Evolutionary conservation across 2,329 filamentous ascomycete species (phyloP).

Genomic region (Alternaria triticimaculans): DNA sequence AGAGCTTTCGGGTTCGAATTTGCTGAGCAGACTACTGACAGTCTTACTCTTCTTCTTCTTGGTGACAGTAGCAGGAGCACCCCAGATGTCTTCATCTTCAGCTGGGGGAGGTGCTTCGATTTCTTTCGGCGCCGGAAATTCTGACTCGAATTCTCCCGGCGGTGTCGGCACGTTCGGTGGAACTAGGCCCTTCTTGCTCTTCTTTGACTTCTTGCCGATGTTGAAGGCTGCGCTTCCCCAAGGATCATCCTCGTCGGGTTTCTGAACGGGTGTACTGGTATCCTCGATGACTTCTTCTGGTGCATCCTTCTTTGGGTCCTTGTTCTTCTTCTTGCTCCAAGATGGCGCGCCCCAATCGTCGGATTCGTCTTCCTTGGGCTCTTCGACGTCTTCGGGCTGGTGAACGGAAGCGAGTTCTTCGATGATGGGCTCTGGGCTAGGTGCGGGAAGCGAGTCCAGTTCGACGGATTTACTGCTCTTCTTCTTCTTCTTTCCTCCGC

Average conservation of each 20-base stretch:
- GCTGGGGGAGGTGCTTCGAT: constrained; percentile 52
- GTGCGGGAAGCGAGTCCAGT: constrained; percentile 40
- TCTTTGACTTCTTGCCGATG: constrained; percentile 62
- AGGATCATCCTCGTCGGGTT: constrained; percentile 53
- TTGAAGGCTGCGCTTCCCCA: constrained; percentile 48
- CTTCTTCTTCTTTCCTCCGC: constrained; percentile 56
- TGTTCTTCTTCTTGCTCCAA: constrained; percentile 58
- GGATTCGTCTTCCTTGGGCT: constrained; percentile 58
- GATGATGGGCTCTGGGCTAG: constrained; percentile 34
- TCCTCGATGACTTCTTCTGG: constrained; percentile 51
- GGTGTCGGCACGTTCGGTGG: constrained; percentile 57
- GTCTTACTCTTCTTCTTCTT: constrained; percentile 45
- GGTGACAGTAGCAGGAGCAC: constrained; percentile 24
- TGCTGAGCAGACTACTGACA: constrained; percentile 37
- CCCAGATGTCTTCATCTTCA: constrained; percentile 47
- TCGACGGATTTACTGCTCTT: constrained; percentile 48
- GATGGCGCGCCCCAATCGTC: constrained; percentile 66
- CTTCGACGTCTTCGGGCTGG: constrained; percentile 58
- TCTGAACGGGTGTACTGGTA: constrained; percentile 49
- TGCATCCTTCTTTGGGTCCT: constrained; percentile 48
- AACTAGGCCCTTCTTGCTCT: constrained; percentile 61
- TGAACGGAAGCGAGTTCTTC: constrained; percentile 43
- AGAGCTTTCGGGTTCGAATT: constrained; percentile 38
- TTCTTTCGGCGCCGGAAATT: constrained; percentile 58
- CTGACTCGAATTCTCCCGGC: constrained; percentile 51